A percentile compares a stretch with the other conserved stretches of the same genome.
Conservation (phyloP, 106 monocot species). For the Vanilla planifolia region DNA sequence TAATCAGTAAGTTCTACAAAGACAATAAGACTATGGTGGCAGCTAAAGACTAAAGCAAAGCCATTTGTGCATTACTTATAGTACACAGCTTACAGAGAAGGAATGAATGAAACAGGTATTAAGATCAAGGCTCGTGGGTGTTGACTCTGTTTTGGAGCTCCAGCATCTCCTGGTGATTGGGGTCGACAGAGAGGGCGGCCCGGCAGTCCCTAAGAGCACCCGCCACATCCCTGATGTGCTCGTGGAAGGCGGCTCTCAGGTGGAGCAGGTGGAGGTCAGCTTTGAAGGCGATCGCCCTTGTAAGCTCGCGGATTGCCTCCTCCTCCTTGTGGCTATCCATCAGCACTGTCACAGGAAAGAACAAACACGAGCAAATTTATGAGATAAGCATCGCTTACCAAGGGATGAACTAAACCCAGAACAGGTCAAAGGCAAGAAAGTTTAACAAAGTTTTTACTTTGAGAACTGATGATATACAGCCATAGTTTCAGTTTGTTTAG, state of each 20-base stretch:
- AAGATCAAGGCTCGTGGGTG: constrained; percentile 65
- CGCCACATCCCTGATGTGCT: constrained; percentile 73
- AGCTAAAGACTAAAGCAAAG: too few species aligned
- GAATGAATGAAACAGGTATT: too few species aligned
- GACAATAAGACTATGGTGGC: too few species aligned
- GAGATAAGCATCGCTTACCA: too few species aligned
- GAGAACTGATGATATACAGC: too few species aligned
- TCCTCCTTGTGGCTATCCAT: constrained; percentile 93
- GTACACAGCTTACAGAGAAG: too few species aligned
- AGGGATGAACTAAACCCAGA: too few species aligned
- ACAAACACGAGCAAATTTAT: background rate
- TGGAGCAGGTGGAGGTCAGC: constrained; percentile 91
- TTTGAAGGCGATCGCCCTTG: constrained; percentile 84
- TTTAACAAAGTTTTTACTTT: too few species aligned
- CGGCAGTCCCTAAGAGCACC: constrained; percentile 86
- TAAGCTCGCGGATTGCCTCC: constrained; percentile 86
- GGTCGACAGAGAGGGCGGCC: constrained; percentile 89
- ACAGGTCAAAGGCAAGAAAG: too few species aligned
- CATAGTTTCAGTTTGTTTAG: too few species aligned
- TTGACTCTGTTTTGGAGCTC: constrained; percentile 85
- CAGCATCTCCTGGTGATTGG: constrained; percentile 94
- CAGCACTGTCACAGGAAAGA: constrained; percentile 35
- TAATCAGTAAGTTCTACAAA: too few species aligned
- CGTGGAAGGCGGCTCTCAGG: constrained; percentile 89
- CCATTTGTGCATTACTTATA: too few species aligned